Percentiles rank a stretch among this genome's conserved stretches.
These are phyloP conservation scores for Candida albicans DNA, from an alignment of 1,139 yeast genomes.

Conservation along the genomic window DNA sequence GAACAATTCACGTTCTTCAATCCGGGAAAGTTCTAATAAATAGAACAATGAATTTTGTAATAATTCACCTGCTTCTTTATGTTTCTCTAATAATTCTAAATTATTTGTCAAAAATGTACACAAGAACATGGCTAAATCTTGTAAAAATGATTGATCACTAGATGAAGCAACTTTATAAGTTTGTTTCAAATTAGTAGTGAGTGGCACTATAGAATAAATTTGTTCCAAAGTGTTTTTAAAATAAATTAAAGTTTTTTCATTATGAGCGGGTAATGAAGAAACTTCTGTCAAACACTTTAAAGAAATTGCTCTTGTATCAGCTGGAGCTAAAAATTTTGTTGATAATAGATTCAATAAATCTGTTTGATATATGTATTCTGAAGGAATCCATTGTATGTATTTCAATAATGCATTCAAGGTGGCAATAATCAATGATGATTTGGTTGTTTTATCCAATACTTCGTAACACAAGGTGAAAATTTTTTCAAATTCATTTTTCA, in stretches of 20 bases:
- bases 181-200: constrained; percentile 67
- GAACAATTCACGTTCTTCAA: constrained; percentile 94
- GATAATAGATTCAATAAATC: constrained; percentile 71
- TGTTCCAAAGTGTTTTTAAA: constrained; percentile 76
- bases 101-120: constrained; percentile 83
- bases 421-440: constrained; percentile 79
- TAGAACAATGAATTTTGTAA: constrained; percentile 74
- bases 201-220: constrained; percentile 70
- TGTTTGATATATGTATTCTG: constrained; percentile 86
- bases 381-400: constrained; percentile 94
- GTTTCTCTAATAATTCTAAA: constrained; percentile 68
- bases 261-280: constrained; percentile 63
- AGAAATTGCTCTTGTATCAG: constrained; percentile 79
- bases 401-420: constrained; percentile 81
- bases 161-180: constrained; percentile 77
- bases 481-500: constrained; percentile 89
- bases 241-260: constrained; percentile 66
- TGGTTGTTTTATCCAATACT: constrained; percentile 83
- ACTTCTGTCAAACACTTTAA: constrained; percentile 93
- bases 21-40: constrained; percentile 79
- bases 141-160: constrained; percentile 88
- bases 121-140: constrained; percentile 91
- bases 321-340: constrained; percentile 72
- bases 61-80: constrained; percentile 57
- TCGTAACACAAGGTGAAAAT: constrained; percentile 92